Percentiles rank a stretch among this genome's conserved stretches.
phyloP scores from a whole-genome alignment of 106 monocot genomes.

The Amphibolis antarctica region DNA sequence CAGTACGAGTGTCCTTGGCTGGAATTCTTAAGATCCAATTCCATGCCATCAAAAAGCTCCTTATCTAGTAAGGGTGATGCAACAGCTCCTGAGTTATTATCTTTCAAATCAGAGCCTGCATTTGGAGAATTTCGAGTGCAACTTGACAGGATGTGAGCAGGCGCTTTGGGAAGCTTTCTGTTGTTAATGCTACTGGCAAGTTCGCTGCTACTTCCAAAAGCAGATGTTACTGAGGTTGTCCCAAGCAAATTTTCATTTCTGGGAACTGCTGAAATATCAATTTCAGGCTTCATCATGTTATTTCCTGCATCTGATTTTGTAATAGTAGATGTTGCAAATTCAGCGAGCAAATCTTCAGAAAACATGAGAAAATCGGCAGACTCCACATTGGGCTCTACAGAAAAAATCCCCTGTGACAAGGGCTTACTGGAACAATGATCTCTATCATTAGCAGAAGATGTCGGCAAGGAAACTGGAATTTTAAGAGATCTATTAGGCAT shows the following conservation, averaged over 20 bases:
- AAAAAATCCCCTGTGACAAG: conserved; percentile 2
- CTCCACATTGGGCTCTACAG: conserved; percentile 4
- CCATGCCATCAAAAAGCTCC: conserved; percentile 48
- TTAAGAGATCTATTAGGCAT: neutral
- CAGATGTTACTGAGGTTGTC: conserved; percentile 8
- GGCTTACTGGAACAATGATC: conserved; percentile 2
- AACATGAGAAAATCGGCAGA: neutral
- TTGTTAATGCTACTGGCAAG: neutral
- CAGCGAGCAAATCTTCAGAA: conserved; percentile 5
- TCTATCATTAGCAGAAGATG: neutral
- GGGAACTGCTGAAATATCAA: neutral
- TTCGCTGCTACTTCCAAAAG: neutral
- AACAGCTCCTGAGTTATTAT: conserved; percentile 2
- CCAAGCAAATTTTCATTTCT: conserved; percentile 6
- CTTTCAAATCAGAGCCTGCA: neutral
- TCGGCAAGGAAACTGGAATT: conserved; percentile 2
- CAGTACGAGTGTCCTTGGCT: conserved; percentile 23
- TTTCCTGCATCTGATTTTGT: neutral
- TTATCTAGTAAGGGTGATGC: conserved; percentile 8
- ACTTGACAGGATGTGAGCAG: neutral
- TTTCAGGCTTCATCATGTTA: neutral
- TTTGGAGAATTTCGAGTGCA: conserved; percentile 1
- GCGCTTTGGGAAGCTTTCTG: neutral
- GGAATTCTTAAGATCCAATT: conserved; percentile 29
- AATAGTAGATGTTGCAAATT: conserved; percentile 3